Base-by-base conservation (phyloP, 306 rosid genomes). In the Lupinus albus region DNA sequence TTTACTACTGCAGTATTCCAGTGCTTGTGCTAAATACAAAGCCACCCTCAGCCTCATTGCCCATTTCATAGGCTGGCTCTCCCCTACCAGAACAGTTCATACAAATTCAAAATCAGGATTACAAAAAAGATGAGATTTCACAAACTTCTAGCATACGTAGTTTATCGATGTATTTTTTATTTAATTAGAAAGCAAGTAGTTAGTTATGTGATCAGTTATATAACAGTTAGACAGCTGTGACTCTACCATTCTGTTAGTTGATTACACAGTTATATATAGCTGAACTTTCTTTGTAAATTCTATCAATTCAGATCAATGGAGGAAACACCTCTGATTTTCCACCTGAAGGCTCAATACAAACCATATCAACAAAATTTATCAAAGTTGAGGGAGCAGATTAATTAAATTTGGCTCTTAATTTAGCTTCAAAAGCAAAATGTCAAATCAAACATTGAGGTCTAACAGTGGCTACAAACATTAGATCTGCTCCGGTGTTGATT, bases 1-100 rank as follows among this genome's bases (percentile, higher is more conserved):
- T 64, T 44, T 88, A 71, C 72, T 85, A 75, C 87, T 86, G 88
- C 99, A 90, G 77, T 88, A 90, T 47, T 90, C 99, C 82, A 90
- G 80, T 44, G 97, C 99, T 81, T 94, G 97, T 25, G 99, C 97
- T 38, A 94, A 79, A 87, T 85, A 84, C 79, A 94, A 74, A 48
- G 99, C 99, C 80, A 94, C 99, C 63, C 99, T 91, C 80, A 90
- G 83, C 89, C 99, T 88, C 99, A 94, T 94, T 28, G 96, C 87
- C 99, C 99, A 94, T 83, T 94, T 90, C 99, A 94, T 88, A 3
- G 97, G 99, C 77, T 94, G 96, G 4, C 79, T 28, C 65, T 94
- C 99, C 99, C 99, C 99, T 94, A 17, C 33, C 67, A 79, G 8
- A 72, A 11, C 18, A 57, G 67, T 70, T 59, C 79, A 76, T 58